A percentile compares a stretch with the other conserved stretches of the same genome.
phyloP scores from a whole-genome alignment of 2,329 filamentous ascomycete species.

The Sporothrix mexicana region DNA sequence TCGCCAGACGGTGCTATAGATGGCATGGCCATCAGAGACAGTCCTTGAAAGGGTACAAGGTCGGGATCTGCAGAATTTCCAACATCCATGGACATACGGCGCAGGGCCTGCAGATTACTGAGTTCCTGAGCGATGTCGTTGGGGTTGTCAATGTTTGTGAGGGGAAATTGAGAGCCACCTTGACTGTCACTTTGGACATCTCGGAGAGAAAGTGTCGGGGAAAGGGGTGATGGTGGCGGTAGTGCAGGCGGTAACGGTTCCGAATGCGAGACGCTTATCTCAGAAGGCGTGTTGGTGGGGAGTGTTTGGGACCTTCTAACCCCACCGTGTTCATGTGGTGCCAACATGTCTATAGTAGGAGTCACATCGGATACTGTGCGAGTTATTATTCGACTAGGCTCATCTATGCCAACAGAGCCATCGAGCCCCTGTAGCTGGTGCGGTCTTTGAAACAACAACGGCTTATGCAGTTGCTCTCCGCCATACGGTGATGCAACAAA shows the following conservation, averaged over 20 bases:
- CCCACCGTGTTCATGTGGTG: constrained; percentile 41
- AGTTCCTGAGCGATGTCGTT: constrained; percentile 90
- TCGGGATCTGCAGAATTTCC: constrained; percentile 74
- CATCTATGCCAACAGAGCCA: constrained; percentile 42
- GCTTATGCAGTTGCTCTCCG: constrained; percentile 56
- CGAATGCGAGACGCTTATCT: constrained; percentile 48
- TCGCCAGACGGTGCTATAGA: constrained; percentile 72
- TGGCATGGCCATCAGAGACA: constrained; percentile 71
- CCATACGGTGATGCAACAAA: constrained; percentile 68
- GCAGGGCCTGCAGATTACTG: constrained; percentile 87
- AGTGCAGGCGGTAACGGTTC: constrained; percentile 40
- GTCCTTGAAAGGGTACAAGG: constrained; percentile 71
- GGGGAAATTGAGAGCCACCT: constrained; percentile 69
- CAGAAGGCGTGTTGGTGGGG: constrained; percentile 48
- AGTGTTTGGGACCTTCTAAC: constrained; percentile 54
- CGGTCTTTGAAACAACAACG: background rate
- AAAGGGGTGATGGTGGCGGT: constrained; percentile 53
- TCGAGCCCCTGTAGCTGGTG: constrained; percentile 38
- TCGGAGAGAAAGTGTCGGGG: constrained; percentile 59
- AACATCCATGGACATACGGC: constrained; percentile 95
- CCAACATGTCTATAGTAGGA: constrained; percentile 37
- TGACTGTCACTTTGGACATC: constrained; percentile 64
- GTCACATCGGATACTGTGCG: constrained; percentile 56
- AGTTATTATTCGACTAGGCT: constrained; percentile 48
- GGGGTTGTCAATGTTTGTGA: constrained; percentile 88